Conservation (phyloP, 768 basidiomycete species). For the Mycena leptocephala region DNA sequence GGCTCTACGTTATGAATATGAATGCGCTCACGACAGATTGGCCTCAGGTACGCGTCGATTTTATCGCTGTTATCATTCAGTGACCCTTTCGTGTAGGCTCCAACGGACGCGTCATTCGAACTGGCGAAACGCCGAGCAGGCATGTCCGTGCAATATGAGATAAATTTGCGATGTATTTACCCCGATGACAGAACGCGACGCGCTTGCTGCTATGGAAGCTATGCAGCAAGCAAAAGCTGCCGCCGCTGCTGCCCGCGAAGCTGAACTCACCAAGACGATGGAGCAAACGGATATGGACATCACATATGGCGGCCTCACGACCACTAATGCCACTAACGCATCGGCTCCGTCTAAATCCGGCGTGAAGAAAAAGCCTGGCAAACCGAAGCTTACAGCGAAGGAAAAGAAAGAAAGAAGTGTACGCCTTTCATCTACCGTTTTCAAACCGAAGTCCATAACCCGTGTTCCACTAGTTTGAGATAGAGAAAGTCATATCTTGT, state of each 20-base stretch:
- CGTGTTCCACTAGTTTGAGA: conserved; percentile 60
- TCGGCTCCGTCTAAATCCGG: conserved; percentile 55
- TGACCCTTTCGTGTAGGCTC: conserved; percentile 60
- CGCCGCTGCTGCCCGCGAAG: conserved; percentile 52
- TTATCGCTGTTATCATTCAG: not conserved
- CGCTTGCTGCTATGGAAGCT: conserved; percentile 70
- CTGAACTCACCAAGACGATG: conserved; percentile 58
- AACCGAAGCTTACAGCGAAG: conserved; percentile 80
- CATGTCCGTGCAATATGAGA: conserved; percentile 44
- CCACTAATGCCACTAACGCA: conserved; percentile 55
- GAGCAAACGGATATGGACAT: conserved; percentile 59
- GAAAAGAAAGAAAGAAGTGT: conserved; percentile 90
- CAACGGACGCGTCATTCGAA: conserved; percentile 71
- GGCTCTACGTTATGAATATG: conserved; percentile 94
- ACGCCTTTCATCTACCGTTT: conserved; percentile 36
- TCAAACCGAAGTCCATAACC: not conserved
- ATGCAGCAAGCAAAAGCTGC: conserved; percentile 56
- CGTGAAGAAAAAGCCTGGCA: conserved; percentile 73
- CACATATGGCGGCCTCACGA: conserved; percentile 56
- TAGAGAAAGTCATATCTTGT: conserved; percentile 81
- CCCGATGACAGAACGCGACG: conserved; percentile 69
- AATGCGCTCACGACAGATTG: conserved; percentile 95
- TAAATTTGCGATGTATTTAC: not conserved
- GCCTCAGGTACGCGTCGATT: conserved; percentile 74
- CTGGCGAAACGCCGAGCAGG: conserved; percentile 76